Evolutionary conservation across 495 filamentous ascomycete genomes (phyloP).

Genomic region (Aspergillus affinis): DNA sequence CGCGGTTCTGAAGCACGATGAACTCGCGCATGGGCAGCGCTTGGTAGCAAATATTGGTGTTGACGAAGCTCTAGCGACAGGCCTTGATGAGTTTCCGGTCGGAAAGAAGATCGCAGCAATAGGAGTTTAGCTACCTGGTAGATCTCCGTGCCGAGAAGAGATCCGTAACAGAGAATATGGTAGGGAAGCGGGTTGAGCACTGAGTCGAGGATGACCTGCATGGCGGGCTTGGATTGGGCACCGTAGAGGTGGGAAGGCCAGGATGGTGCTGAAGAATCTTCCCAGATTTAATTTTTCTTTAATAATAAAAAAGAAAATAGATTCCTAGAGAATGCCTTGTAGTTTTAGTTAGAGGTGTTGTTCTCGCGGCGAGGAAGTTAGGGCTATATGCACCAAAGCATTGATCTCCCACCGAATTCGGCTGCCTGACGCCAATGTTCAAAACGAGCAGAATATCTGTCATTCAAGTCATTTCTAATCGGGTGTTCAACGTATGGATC

Average conservation of each 20-base stretch:
- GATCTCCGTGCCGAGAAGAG: slow-evolving; percentile 51
- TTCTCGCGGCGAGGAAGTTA: not conserved
- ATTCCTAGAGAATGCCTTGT: too few relatives aligned
- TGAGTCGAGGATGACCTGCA: slow-evolving; percentile 19
- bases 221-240: not conserved
- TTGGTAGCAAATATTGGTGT: slow-evolving; percentile 50
- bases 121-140: slow-evolving; percentile 35
- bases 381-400: not conserved
- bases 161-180: slow-evolving; percentile 49
- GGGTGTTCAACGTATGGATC: not conserved
- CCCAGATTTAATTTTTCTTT: too few relatives aligned
- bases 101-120: not conserved
- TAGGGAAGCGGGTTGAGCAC: slow-evolving; percentile 33
- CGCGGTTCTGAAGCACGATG: slow-evolving; percentile 47
- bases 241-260: not conserved
- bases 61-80: slow-evolving; percentile 46
- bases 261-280: not conserved
- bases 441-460: not conserved
- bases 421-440: not conserved
- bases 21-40: slow-evolving; percentile 50
- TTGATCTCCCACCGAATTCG: not conserved
- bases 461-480: not conserved
- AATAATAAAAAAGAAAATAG: too few relatives aligned
- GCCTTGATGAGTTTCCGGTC: not conserved
- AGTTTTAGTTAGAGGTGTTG: too few relatives aligned